Percentiles rank a stretch among this genome's conserved stretches.
Evolutionary conservation across 2,329 filamentous ascomycete genomes (phyloP).

Genomic region (Chaetomium sp.): DNA sequence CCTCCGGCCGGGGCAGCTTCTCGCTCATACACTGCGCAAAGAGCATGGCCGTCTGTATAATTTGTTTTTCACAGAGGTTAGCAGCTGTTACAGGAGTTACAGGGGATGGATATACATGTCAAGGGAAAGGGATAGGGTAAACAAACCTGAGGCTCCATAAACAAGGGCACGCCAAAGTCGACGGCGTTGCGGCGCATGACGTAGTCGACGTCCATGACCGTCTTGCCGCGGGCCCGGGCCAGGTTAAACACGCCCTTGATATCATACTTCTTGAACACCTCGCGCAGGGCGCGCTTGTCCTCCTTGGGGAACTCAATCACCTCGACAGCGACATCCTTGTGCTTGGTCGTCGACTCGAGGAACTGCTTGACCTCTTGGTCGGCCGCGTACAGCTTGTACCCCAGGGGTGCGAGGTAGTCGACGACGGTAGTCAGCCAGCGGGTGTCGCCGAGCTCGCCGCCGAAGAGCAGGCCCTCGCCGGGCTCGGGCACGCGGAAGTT

Average conservation of each 20-base stretch:
- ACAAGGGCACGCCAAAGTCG: conserved; percentile 94
- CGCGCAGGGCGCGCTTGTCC: conserved; percentile 88
- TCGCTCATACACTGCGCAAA: conserved; percentile 96
- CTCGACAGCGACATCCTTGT: conserved; percentile 60
- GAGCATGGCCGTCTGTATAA: conserved; percentile 74
- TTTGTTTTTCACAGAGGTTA: neutral
- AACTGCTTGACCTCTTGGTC: conserved; percentile 74
- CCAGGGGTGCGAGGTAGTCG: conserved; percentile 79
- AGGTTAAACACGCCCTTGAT: conserved; percentile 96
- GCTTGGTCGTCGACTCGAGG: conserved; percentile 66
- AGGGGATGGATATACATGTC: conserved; percentile 19
- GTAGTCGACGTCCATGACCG: conserved; percentile 85
- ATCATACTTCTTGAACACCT: conserved; percentile 95
- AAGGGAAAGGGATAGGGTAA: conserved; percentile 2
- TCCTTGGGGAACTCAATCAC: conserved; percentile 95
- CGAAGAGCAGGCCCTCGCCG: conserved; percentile 91
- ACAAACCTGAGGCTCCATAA: conserved; percentile 95
- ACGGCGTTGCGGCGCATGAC: conserved; percentile 98
- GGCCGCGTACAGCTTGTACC: conserved; percentile 91
- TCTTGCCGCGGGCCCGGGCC: conserved; percentile 75
- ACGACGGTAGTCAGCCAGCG: conserved; percentile 71
- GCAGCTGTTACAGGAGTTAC: conserved; percentile 20
- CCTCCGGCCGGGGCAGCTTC: conserved; percentile 84
- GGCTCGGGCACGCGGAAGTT: conserved; percentile 97
- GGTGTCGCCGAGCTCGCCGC: conserved; percentile 65